A percentile compares a stretch with the other conserved stretches of the same genome.
These are phyloP conservation scores for Heliocybe sulcata DNA, from an alignment of 1,284 basidiomycete genomes.

Conservation along the genomic window DNA sequence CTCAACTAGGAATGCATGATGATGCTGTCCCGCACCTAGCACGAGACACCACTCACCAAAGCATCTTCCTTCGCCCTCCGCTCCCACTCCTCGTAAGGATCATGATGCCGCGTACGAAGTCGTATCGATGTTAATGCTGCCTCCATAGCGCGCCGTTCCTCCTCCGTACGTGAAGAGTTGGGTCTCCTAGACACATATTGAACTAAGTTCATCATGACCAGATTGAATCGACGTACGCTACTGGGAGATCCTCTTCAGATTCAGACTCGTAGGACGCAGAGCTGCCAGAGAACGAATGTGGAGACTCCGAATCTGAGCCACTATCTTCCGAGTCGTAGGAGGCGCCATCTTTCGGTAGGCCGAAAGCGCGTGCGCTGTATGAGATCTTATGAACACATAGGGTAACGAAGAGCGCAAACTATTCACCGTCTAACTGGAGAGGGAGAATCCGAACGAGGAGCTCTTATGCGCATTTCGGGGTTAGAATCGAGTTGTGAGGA, in stretches of 20 bases:
- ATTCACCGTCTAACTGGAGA: not conserved
- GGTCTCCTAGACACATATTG: not conserved
- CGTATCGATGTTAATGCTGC: constrained; percentile 68
- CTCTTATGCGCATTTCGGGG: not conserved
- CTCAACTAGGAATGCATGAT: constrained; percentile 32
- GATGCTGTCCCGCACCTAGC: not conserved
- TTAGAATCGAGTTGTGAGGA: not conserved
- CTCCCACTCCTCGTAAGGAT: constrained; percentile 78
- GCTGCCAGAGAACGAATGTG: not conserved
- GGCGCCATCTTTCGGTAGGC: not conserved
- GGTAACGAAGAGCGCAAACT: not conserved
- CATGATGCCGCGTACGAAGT: constrained; percentile 54
- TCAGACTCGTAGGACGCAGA: not conserved
- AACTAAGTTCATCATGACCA: not conserved
- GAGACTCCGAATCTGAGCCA: not conserved
- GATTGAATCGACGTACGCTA: not conserved
- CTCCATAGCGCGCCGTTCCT: constrained; percentile 47
- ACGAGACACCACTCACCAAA: constrained; percentile 40
- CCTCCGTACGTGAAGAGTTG: constrained; percentile 9
- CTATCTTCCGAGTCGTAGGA: not conserved
- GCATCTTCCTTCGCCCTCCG: constrained; percentile 59
- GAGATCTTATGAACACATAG: not conserved
- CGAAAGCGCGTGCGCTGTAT: not conserved
- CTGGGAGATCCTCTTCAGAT: not conserved
- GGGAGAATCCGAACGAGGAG: not conserved